A percentile compares a stretch with the other conserved stretches of the same genome.
Evolutionary conservation across 805 yeast species (phyloP).

Genomic region (Saccharomycopsis sp.): DNA sequence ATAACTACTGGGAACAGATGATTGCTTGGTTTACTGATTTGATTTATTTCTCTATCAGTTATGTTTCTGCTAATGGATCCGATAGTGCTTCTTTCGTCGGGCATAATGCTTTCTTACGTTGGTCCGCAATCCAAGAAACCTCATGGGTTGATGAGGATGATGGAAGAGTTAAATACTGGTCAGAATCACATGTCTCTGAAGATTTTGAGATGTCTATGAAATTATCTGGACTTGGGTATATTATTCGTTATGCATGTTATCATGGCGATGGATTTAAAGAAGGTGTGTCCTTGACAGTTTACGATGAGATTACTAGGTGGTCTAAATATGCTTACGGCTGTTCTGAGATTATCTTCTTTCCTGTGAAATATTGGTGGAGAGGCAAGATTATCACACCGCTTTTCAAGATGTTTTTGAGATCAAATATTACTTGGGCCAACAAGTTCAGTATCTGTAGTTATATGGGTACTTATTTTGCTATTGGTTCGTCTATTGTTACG

Average conservation of each 20-base stretch:
- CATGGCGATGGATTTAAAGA: background rate
- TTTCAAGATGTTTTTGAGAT: background rate
- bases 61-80: background rate
- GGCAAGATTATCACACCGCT: background rate
- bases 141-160: background rate
- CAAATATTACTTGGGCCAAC: background rate
- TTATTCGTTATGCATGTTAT: background rate
- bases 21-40: conserved; percentile 1
- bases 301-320: background rate
- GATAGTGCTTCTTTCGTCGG: background rate
- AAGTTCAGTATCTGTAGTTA: background rate
- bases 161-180: conserved; percentile 1
- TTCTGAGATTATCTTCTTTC: background rate
- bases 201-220: background rate
- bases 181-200: conserved; percentile 1
- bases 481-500: background rate
- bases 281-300: background rate
- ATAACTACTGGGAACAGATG: background rate
- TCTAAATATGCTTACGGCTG: conserved; percentile 2
- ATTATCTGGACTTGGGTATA: background rate
- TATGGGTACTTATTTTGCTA: conserved; percentile 1
- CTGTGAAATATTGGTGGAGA: background rate
- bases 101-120: conserved; percentile 1
- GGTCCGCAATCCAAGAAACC: background rate
- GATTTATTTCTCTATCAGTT: background rate